A percentile compares a stretch with the other conserved stretches of the same genome.
phyloP scores from a whole-genome alignment of 305 asterid species.

The Ilex paraguariensis region DNA sequence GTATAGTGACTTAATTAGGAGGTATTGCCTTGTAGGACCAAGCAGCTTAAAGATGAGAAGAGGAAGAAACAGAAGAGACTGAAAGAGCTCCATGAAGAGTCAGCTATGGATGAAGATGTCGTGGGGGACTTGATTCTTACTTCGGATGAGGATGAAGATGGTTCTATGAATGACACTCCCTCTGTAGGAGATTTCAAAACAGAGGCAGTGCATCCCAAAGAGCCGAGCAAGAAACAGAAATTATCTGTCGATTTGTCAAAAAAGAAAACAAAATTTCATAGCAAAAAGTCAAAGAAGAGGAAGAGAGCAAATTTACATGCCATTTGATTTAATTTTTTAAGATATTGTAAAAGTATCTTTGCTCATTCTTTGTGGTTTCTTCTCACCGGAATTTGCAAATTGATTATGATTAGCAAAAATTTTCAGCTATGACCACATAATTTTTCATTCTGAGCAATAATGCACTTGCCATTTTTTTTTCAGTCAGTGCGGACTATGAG shows the following conservation, averaged over 20 bases:
- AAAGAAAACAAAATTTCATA: constrained; percentile 29
- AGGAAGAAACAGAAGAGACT: constrained; percentile 26
- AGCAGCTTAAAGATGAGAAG: constrained; percentile 14
- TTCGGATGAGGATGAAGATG: constrained; percentile 46
- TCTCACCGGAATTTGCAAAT: too few species aligned
- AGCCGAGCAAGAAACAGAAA: constrained; percentile 32
- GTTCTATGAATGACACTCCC: constrained; percentile 20
- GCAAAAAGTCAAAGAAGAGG: constrained; percentile 40
- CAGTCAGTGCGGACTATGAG: too few species aligned
- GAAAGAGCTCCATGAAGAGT: constrained; percentile 25
- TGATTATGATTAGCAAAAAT: too few species aligned
- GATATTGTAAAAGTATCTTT: too few species aligned
- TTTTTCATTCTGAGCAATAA: too few species aligned
- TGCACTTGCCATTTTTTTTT: too few species aligned
- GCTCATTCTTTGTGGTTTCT: too few species aligned
- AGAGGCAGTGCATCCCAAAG: constrained; percentile 17
- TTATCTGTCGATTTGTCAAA: constrained; percentile 17
- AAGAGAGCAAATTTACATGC: constrained; percentile 12
- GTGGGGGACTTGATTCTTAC: constrained; percentile 77
- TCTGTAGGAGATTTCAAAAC: constrained; percentile 32
- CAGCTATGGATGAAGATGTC: constrained; percentile 57
- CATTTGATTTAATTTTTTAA: neutral
- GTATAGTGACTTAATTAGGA: neutral
- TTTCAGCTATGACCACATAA: too few species aligned
- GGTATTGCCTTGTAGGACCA: constrained; percentile 19